phyloP scores from a whole-genome alignment of 257 asterid genomes.

The Buddleja alternifolia region DNA sequence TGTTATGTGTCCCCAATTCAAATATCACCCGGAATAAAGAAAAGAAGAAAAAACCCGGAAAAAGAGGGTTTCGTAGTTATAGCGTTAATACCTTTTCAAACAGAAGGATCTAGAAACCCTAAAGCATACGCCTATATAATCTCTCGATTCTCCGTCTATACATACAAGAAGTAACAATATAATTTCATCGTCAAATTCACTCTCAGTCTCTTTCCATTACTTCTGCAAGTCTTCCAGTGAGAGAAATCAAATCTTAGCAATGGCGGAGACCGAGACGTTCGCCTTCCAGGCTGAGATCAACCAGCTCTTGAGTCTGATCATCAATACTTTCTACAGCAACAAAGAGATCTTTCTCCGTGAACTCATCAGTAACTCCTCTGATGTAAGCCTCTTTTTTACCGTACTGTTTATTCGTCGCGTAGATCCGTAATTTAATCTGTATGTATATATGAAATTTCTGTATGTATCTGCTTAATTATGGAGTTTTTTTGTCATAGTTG shows the following conservation, averaged over 20 bases:
- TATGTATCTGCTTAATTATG: background rate
- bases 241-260: background rate
- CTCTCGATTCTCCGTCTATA: too few relatives aligned
- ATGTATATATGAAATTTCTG: too few relatives aligned
- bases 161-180: too few relatives aligned
- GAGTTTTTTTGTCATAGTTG: too few relatives aligned
- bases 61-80: too few relatives aligned
- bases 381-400: conserved; percentile 38
- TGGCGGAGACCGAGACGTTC: conserved; percentile 56
- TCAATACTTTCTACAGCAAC: conserved; percentile 64
- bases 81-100: background rate
- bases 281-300: conserved; percentile 70
- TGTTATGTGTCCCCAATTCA: too few relatives aligned
- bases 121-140: conserved; percentile 29
- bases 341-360: conserved; percentile 70
- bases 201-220: too few relatives aligned
- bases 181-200: too few relatives aligned
- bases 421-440: conserved; percentile 10
- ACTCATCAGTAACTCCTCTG: conserved; percentile 57
- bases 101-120: conserved; percentile 75
- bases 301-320: conserved; percentile 55
- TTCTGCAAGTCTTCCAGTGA: too few relatives aligned
- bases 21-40: too few relatives aligned
- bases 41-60: too few relatives aligned
- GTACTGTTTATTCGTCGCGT: background rate